phyloP scores from a whole-genome alignment of 2,329 filamentous ascomycete genomes.

The Phialophora macrospora region DNA sequence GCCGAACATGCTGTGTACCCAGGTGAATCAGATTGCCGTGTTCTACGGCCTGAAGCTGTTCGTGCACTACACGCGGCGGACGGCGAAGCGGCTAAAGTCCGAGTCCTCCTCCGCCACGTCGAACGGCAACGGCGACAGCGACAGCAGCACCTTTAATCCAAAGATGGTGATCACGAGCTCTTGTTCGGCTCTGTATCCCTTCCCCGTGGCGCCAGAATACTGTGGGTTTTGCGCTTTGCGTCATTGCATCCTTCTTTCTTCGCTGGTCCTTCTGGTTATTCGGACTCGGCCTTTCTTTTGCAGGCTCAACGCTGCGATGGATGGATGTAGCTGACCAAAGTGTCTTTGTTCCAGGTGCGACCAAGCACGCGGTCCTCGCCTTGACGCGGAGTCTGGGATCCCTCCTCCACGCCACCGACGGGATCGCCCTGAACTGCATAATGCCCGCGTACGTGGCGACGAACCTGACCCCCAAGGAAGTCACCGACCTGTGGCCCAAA shows the following conservation, averaged over 20 bases:
- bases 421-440: constrained; percentile 47
- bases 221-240: constrained; percentile 27
- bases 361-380: constrained; percentile 51
- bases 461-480: constrained; percentile 41
- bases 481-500: constrained; percentile 42
- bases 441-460: constrained; percentile 46
- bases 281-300: not conserved
- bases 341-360: constrained; percentile 35
- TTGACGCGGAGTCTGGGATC: constrained; percentile 44
- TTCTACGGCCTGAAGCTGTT: constrained; percentile 48
- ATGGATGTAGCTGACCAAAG: not conserved
- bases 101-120: not conserved
- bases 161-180: constrained; percentile 46
- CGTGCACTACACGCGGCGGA: constrained; percentile 45
- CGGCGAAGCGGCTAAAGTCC: constrained; percentile 20
- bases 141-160: constrained; percentile 17
- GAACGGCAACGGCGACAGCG: not conserved
- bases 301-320: not conserved
- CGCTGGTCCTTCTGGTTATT: not conserved
- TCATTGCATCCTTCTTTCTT: not conserved
- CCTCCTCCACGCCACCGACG: constrained; percentile 40
- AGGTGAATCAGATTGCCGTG: constrained; percentile 43
- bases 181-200: constrained; percentile 44
- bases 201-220: constrained; percentile 48
- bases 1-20: constrained; percentile 44